Conservation (phyloP, 192 early-diverging fungal genomes). For the Obelidium mucronatum region DNA sequence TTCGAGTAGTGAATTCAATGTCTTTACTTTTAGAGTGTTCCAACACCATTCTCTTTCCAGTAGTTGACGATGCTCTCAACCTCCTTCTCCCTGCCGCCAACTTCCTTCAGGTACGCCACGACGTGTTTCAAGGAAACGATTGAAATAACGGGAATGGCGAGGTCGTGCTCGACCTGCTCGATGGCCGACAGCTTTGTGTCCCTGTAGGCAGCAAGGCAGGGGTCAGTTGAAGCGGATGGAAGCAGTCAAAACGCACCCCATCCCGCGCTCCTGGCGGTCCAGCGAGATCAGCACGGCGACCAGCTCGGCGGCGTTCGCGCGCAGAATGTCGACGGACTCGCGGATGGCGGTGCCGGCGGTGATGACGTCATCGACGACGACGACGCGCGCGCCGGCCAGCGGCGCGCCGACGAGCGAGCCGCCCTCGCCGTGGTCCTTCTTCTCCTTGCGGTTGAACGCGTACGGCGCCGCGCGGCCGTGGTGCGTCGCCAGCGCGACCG, state of each 20-base stretch:
- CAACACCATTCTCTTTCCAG: conserved; percentile 81
- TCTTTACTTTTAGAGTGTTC: conserved; percentile 9
- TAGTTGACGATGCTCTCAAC: conserved; percentile 81
- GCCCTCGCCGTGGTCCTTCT: conserved; percentile 99
- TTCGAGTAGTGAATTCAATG: conserved; percentile 1
- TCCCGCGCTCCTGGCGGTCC: conserved; percentile 87
- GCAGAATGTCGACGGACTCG: conserved; percentile 86
- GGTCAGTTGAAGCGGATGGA: too few relatives aligned
- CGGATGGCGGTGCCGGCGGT: conserved; percentile 99
- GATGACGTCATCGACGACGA: conserved; percentile 99
- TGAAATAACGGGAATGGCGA: conserved; percentile 78
- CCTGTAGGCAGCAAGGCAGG: conserved; percentile 25
- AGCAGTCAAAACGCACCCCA: conserved; percentile 14
- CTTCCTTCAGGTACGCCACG: conserved; percentile 83
- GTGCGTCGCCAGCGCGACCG: conserved; percentile 76
- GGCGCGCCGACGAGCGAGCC: conserved; percentile 92
- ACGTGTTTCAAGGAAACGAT: conserved; percentile 90
- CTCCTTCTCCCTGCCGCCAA: conserved; percentile 67
- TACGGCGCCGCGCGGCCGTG: conserved; percentile 76
- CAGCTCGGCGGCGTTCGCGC: conserved; percentile 71
- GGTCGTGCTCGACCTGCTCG: conserved; percentile 88
- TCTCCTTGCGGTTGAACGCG: conserved; percentile 97
- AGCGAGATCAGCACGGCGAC: conserved; percentile 91
- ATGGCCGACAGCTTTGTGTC: conserved; percentile 82
- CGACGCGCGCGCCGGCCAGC: conserved; percentile 66